Percentiles rank a stretch among this genome's conserved stretches.
Conservation (phyloP, 331 rosid genomes). For the Spiraea crenata region DNA sequence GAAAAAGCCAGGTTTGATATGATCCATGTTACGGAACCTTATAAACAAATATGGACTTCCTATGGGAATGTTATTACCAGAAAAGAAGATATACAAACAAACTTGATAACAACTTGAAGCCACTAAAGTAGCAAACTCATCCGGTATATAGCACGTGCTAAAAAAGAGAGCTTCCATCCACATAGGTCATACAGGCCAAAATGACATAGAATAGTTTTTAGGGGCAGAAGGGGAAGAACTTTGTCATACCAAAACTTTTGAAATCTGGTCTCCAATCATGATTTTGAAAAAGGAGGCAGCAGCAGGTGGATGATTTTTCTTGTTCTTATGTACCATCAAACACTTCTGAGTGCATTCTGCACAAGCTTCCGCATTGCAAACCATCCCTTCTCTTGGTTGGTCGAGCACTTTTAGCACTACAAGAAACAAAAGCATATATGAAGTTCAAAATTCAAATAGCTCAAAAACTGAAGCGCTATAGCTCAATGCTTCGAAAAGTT, state of each 20-base stretch:
- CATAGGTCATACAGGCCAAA: not conserved
- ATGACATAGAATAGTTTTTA: not conserved
- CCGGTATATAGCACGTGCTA: not conserved
- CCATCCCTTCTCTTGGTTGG: slow-evolving; percentile 27
- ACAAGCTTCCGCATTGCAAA: slow-evolving; percentile 32
- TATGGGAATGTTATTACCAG: not conserved
- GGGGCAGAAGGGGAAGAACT: not conserved
- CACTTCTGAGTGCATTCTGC: slow-evolving; percentile 37
- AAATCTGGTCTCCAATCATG: slow-evolving; percentile 35
- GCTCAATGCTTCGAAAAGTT: too few species aligned
- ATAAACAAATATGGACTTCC: not conserved
- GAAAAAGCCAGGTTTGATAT: not conserved
- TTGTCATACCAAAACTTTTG: slow-evolving; percentile 46
- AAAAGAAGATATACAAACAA: not conserved
- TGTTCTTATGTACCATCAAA: slow-evolving; percentile 36
- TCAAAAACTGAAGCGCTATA: not conserved
- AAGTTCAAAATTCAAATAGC: not conserved
- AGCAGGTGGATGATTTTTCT: slow-evolving; percentile 14
- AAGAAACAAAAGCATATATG: not conserved
- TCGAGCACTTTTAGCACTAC: not conserved
- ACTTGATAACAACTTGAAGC: not conserved
- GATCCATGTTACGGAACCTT: not conserved
- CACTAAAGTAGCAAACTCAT: not conserved
- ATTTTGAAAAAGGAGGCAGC: slow-evolving; percentile 59
- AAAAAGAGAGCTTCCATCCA: not conserved